These are phyloP conservation scores for Clarireedia monteithiana DNA, from an alignment of 2,329 filamentous ascomycete species.

Conservation along the genomic window DNA sequence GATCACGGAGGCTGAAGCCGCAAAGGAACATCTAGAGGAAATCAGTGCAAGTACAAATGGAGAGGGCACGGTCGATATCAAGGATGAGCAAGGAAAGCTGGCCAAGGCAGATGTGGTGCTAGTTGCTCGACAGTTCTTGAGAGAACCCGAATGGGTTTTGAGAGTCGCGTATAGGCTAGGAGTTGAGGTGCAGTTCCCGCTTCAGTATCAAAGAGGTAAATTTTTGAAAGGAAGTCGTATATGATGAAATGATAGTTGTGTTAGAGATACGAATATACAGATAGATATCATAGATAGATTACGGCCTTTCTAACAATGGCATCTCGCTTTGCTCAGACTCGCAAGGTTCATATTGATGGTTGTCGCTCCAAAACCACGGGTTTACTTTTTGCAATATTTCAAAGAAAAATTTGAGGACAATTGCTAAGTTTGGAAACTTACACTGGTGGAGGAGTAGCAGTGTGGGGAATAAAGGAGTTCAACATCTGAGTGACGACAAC, in stretches of 20 bases:
- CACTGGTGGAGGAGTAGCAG: no score
- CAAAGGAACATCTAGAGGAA: conserved; percentile 40
- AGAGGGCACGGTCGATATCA: conserved; percentile 38
- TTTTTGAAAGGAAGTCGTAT: conserved; percentile 23
- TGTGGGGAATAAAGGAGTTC: no score
- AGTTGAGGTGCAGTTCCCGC: conserved; percentile 61
- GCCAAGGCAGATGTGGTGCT: conserved; percentile 45
- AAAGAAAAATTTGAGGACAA: no score
- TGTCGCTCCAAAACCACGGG: no score
- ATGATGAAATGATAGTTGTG: background rate
- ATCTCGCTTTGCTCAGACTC: no score
- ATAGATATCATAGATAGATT: no score
- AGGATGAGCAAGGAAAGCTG: conserved; percentile 30
- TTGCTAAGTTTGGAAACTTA: no score
- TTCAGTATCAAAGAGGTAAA: conserved; percentile 19
- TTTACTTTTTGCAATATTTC: no score
- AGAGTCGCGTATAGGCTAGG: conserved; percentile 57
- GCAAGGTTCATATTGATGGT: no score
- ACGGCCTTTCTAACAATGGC: no score
- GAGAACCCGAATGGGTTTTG: conserved; percentile 50
- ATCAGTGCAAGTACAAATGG: conserved; percentile 41
- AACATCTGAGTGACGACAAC: no score
- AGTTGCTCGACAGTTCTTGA: conserved; percentile 47
- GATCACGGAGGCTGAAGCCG: conserved; percentile 65
- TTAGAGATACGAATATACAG: no score